These are phyloP conservation scores for Colletotrichum higginsianum DNA, from an alignment of 2,329 filamentous ascomycete species.

Conservation along the genomic window DNA sequence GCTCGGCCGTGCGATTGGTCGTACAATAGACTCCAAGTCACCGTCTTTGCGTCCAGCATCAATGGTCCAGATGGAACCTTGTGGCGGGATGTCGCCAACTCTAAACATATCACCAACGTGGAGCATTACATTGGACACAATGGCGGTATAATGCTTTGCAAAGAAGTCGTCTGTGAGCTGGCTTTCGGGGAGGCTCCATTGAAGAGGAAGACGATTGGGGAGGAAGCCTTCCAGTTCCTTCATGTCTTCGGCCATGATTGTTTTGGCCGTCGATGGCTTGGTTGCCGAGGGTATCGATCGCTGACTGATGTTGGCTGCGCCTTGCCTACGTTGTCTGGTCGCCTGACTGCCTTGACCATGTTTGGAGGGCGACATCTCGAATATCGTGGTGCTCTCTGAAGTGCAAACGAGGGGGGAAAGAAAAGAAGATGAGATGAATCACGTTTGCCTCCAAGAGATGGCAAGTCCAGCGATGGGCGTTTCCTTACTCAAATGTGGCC, in stretches of 20 bases:
- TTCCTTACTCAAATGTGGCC: not conserved
- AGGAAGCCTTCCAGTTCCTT: slow-evolving; percentile 24
- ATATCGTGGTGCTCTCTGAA: not conserved
- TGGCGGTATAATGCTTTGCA: slow-evolving; percentile 17
- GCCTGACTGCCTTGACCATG: not conserved
- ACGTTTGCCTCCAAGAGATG: too few relatives aligned
- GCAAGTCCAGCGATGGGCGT: not conserved
- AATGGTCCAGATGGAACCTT: slow-evolving; percentile 16
- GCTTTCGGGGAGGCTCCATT: slow-evolving; percentile 14
- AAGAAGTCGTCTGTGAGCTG: slow-evolving; percentile 33
- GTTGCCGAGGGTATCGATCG: not conserved
- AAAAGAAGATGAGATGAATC: not conserved
- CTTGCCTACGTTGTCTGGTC: not conserved
- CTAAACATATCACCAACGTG: slow-evolving; percentile 45
- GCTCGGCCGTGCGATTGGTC: slow-evolving; percentile 49
- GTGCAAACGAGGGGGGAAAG: too few relatives aligned
- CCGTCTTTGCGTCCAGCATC: not conserved
- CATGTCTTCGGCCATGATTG: not conserved
- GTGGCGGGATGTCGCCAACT: not conserved
- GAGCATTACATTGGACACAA: slow-evolving; percentile 46
- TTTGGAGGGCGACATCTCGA: not conserved
- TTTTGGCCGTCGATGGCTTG: not conserved
- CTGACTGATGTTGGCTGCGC: not conserved
- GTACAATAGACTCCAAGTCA: slow-evolving; percentile 29
- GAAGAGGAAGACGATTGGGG: slow-evolving; percentile 20